phyloP scores from a whole-genome alignment of 2,329 filamentous ascomycete genomes.

The Arthrobotrys sphaeroides region DNA sequence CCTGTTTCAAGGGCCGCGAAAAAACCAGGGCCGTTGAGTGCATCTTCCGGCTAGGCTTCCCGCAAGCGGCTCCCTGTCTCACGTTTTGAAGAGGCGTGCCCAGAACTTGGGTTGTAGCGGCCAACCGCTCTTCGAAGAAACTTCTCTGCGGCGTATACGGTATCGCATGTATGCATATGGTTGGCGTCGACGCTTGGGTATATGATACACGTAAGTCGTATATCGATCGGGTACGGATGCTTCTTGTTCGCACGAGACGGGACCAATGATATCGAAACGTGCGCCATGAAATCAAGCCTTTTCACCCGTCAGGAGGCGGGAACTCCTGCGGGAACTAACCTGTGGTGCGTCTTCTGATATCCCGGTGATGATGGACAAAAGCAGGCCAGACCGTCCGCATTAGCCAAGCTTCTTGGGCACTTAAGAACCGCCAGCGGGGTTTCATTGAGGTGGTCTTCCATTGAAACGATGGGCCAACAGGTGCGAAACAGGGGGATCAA shows the following conservation, averaged over 20 bases:
- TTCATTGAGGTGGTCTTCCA: conserved; percentile 4
- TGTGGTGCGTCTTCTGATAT: not conserved
- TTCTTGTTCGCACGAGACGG: not conserved
- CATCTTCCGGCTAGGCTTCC: conserved; percentile 38
- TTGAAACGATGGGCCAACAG: conserved; percentile 17
- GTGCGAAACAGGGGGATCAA: conserved; percentile 29
- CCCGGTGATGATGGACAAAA: not conserved
- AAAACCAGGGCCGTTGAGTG: conserved; percentile 10
- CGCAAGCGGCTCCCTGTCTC: conserved; percentile 52
- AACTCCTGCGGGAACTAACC: conserved; percentile 10
- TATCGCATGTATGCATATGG: not conserved
- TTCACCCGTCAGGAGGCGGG: not conserved
- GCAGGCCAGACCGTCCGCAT: conserved; percentile 30
- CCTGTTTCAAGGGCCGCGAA: conserved; percentile 31
- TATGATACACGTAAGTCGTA: too few relatives aligned
- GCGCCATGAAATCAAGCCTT: not conserved
- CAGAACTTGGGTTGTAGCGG: not conserved
- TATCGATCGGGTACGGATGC: not conserved
- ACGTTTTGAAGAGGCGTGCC: not conserved
- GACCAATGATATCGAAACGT: not conserved
- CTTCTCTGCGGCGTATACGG: not conserved
- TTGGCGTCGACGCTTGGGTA: not conserved
- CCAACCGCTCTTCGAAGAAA: not conserved
- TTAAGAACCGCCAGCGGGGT: conserved; percentile 26
- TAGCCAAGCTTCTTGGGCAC: conserved; percentile 27